Evolutionary conservation across 2,329 filamentous ascomycete species (phyloP).

Genomic region (Penicillium sp.): DNA sequence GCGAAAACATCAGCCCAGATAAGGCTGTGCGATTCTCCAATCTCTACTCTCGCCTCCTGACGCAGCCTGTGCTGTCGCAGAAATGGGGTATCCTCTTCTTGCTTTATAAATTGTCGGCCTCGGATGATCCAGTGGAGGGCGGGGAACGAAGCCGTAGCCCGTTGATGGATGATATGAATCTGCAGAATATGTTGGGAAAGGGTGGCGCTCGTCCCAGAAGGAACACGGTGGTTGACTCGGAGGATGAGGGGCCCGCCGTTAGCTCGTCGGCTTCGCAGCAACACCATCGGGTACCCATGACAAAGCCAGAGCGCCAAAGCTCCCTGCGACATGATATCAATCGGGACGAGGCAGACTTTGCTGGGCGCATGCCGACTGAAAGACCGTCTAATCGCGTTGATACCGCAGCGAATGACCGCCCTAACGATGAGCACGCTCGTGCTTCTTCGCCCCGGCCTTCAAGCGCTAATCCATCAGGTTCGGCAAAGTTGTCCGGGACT

Average conservation of each 20-base stretch:
- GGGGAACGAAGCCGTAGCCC: conserved; percentile 38
- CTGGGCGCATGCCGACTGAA: conserved; percentile 19
- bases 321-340: conserved; percentile 27
- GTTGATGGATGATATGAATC: conserved; percentile 39
- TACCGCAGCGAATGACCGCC: conserved; percentile 19
- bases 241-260: conserved; percentile 39
- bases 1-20: conserved; percentile 69
- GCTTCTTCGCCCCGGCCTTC: conserved; percentile 20
- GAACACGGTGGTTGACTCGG: conserved; percentile 28
- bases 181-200: conserved; percentile 39
- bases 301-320: conserved; percentile 27
- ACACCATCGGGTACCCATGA: conserved; percentile 19
- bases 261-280: conserved; percentile 43
- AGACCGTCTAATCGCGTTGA: conserved; percentile 24
- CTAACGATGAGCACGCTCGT: conserved; percentile 18
- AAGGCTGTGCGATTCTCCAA: conserved; percentile 84
- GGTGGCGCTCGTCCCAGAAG: conserved; percentile 23
- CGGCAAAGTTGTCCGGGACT: conserved; percentile 52
- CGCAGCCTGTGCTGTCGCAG: conserved; percentile 87
- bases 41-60: conserved; percentile 81
- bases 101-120: conserved; percentile 77
- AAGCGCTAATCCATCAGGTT: conserved; percentile 30
- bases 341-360: conserved; percentile 20
- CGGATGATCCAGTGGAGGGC: conserved; percentile 32
- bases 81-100: conserved; percentile 98